Evolutionary conservation across 192 early-diverging fungal genomes (phyloP), one percentile per base, ranked within the genome.

Genomic region (Chytriomyces hyalinus): DNA sequence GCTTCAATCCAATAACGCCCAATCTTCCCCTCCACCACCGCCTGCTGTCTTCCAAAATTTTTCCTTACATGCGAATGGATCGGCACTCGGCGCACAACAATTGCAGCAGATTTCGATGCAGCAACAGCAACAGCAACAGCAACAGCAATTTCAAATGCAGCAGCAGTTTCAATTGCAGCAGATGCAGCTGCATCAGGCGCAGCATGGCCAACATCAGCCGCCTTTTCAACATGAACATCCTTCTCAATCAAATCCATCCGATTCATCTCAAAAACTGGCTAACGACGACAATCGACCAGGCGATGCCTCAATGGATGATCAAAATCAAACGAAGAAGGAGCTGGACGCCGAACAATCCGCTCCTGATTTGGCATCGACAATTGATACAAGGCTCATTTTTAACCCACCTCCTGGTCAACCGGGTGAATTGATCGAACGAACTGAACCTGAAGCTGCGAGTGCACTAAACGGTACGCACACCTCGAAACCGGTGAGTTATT

Each of bases 51-150:
- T 36, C 36, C 36, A 36, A 36, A 36, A 36, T 36, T 36, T 36
- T 4, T 36, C 36, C 36, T 36, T 36, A 4, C 36, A 36, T 36
- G 36, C 36, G 36, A 36, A 36, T 36, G 36, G 36, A 36, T 36
- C 36, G 2, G 36, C 36, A 36, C 4, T 36, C 0, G 36, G 36
- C 36, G 36, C 36, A 2, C 36, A 36, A 36, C 36, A 36, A 36
- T 36, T 4, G n/a, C 47, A 36, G 48, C 26, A 15, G 15, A n/a
- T n/a, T 49, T 17, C 15, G n/a, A 28, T 48, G n/a, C 15, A 69
- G 10, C 67, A 69, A 48, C 47, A 69, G 17, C 67, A 49, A 48
- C 15, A 69, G 10, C 67, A 69, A 48, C 47, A 69, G 17, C 67
- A 49, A 48, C 67, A 69, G 26, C 67, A 49, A 7, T 47, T 48